Conservation (phyloP, 768 basidiomycete genomes). For the Psilocybe cubensis region DNA sequence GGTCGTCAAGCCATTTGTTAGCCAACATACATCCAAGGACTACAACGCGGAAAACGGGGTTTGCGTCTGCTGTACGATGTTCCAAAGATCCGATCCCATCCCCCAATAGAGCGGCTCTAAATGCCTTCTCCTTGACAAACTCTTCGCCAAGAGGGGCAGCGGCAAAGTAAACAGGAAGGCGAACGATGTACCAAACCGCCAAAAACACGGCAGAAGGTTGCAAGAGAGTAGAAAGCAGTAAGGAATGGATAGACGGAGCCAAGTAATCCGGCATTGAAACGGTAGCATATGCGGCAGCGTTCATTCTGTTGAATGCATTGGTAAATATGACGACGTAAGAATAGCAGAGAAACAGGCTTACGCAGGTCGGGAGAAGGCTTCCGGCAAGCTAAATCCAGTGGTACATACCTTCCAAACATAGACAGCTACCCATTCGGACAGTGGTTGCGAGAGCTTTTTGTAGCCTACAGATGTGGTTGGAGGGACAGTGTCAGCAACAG, state of each 20-base stretch:
- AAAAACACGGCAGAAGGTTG: conserved; percentile 83
- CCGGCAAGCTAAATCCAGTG: conserved; percentile 64
- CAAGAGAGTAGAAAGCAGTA: conserved; percentile 77
- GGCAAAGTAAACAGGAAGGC: conserved; percentile 71
- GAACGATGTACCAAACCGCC: conserved; percentile 82
- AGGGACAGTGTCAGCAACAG: conserved; percentile 47
- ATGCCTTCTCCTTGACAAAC: conserved; percentile 60
- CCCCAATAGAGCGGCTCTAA: conserved; percentile 66
- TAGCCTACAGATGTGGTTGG: conserved; percentile 59
- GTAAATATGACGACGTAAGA: conserved; percentile 8
- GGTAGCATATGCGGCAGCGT: conserved; percentile 46
- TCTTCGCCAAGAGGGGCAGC: conserved; percentile 53
- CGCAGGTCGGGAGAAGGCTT: conserved; percentile 55
- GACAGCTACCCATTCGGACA: conserved; percentile 78
- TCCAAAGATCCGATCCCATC: conserved; percentile 47
- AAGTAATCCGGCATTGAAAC: conserved; percentile 55
- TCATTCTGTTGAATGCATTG: conserved; percentile 27
- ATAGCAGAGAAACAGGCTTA: conserved; percentile 39
- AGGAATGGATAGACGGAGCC: conserved; percentile 65
- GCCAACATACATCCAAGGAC: conserved; percentile 85
- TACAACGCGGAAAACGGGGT: conserved; percentile 73
- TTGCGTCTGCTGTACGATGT: conserved; percentile 53
- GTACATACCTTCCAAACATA: conserved; percentile 87
- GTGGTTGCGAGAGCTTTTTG: conserved; percentile 74
- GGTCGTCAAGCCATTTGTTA: conserved; percentile 89